A percentile compares a stretch with the other conserved stretches of the same genome.
phyloP scores from a whole-genome alignment of 1,139 yeast genomes.

The Yamadazyma aaseri region DNA sequence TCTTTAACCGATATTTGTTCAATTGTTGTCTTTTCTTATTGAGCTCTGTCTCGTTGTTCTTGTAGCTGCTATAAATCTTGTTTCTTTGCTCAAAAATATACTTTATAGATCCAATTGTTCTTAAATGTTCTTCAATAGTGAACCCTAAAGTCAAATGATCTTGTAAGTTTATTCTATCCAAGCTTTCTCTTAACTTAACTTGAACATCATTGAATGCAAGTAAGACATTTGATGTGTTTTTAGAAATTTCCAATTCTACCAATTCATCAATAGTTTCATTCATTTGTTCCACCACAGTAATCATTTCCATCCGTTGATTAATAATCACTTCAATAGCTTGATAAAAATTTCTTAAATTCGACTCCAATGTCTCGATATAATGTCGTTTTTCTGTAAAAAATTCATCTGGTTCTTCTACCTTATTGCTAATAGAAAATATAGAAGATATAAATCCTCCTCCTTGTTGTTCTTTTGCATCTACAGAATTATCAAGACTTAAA shows the following conservation, averaged over 20 bases:
- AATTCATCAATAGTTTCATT: constrained; percentile 67
- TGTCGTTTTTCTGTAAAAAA: constrained; percentile 69
- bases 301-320: constrained; percentile 72
- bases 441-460: constrained; percentile 62
- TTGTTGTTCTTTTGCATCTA: constrained; percentile 22
- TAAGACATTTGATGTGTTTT: constrained; percentile 56
- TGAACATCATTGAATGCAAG: constrained; percentile 69
- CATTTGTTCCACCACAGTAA: constrained; percentile 41
- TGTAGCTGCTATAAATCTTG: constrained; percentile 62
- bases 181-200: constrained; percentile 64
- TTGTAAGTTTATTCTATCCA: constrained; percentile 79
- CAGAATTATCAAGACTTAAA: constrained; percentile 37
- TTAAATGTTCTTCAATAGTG: constrained; percentile 82
- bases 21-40: constrained; percentile 46
- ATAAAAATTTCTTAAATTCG: constrained; percentile 66
- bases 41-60: constrained; percentile 44
- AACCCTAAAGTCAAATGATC: constrained; percentile 85
- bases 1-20: constrained; percentile 59
- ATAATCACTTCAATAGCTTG: constrained; percentile 75
- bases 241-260: constrained; percentile 74
- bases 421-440: constrained; percentile 54
- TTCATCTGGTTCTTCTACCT: constrained; percentile 75
- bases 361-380: constrained; percentile 71
- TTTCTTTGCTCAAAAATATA: constrained; percentile 74
- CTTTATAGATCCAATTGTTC: constrained; percentile 75